Base-by-base conservation (phyloP, 2,329 filamentous ascomycete species). In the Triangularia verruculosa region DNA sequence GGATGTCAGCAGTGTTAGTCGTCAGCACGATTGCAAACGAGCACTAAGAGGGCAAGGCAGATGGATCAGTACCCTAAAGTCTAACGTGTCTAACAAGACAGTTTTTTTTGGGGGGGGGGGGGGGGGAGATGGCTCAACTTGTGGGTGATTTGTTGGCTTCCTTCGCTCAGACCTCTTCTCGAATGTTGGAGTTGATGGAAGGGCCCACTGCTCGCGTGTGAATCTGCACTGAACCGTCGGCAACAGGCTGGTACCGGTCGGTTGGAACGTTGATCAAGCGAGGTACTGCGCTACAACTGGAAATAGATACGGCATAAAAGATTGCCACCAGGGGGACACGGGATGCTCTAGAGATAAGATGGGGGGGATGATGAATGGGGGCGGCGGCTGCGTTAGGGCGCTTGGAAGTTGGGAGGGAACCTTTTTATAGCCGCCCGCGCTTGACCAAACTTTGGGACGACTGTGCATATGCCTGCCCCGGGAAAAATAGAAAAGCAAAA, bases 261-360 rank as follows among this genome's bases (percentile, higher is more conserved):
- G 39, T 53, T 57, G 66, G 20, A 61, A 63, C 63, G 61, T 53
- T 24, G 64, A 63, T 65, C 62, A 65, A 30, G 60, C 60, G 62
- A 25, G 58, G 32, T 47, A 56, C 17, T 57, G 59, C 22, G 52
- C 28, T 61, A 58, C 28, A 56, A 51, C 39, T 54, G 55, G 53
- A 20, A 51, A 62, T 57, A 59, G 56, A 62, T 43, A 53, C 59
- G 22, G 56, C 56, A 60, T 58, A 30, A 59, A 61, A 57, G 62
- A 55, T 66, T 56, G 43, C 25, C 34, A 20, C 53, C 52, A 34
- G 25, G 13, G 17, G 39, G 39, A 47, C 51, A 34, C 28, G 32
- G 47, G 59, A 22, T 56, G 25, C 12, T 62, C 56, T 52, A 54
- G 28, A n/a, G 32, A 39, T 12, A 20, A 47, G 22, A 60, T 57